Conservation (phyloP, 768 basidiomycete genomes). For the Russula compacta region DNA sequence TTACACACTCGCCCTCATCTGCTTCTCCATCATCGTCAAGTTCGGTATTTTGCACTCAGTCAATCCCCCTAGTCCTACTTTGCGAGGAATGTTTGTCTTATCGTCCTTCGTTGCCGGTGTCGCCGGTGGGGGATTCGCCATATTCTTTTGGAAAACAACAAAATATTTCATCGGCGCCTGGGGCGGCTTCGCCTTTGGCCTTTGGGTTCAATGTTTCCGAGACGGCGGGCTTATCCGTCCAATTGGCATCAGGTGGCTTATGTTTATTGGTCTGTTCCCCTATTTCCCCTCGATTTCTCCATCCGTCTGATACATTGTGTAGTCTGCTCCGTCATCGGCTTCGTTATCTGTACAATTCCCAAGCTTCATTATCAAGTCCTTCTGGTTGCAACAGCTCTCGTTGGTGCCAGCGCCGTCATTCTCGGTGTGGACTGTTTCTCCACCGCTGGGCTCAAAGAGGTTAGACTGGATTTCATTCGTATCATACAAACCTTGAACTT, state of each 20-base stretch:
- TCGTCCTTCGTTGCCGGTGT: constrained; percentile 71
- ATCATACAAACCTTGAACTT: constrained; percentile 1
- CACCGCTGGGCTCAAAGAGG: constrained; percentile 89
- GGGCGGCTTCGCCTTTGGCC: constrained; percentile 79
- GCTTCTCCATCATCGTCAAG: constrained; percentile 78
- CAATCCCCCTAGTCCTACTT: constrained; percentile 66
- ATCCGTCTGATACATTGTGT: constrained; percentile 20
- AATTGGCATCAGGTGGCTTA: constrained; percentile 79
- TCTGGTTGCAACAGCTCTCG: constrained; percentile 78
- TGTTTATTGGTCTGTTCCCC: constrained; percentile 62
- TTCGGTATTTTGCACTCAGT: constrained; percentile 82
- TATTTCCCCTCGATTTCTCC: constrained; percentile 14
- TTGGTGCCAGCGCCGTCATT: constrained; percentile 85
- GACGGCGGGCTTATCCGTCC: constrained; percentile 72
- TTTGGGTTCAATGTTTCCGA: constrained; percentile 82
- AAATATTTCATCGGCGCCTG: constrained; percentile 77
- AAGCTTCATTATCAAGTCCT: constrained; percentile 83
- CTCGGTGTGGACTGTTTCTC: constrained; percentile 93
- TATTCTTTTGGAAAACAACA: constrained; percentile 90
- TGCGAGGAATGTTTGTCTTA: constrained; percentile 87
- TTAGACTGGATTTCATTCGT: constrained; percentile 26
- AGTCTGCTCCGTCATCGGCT: constrained; percentile 70
- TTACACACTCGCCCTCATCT: constrained; percentile 79
- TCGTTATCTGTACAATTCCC: constrained; percentile 76
- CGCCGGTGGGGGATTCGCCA: constrained; percentile 74